phyloP scores from a whole-genome alignment of 495 filamentous ascomycete species.

The Lentithecium fluviatile region DNA sequence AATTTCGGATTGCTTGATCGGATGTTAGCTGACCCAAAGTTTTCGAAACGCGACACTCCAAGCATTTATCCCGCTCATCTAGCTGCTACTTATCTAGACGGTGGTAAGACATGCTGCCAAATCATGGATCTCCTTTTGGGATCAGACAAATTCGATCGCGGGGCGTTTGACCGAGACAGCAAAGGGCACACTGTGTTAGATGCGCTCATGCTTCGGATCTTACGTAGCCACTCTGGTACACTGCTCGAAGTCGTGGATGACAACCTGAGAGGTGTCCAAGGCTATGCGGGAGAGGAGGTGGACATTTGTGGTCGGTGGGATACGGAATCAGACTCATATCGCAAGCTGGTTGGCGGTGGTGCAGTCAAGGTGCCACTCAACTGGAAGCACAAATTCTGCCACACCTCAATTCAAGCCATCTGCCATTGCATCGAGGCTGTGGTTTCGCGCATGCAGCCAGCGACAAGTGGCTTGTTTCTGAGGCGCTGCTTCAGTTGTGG shows the following conservation, averaged over 20 bases:
- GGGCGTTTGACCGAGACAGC: too few species aligned
- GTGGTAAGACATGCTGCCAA: constrained; percentile 44
- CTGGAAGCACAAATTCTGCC: constrained; percentile 33
- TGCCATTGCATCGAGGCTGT: constrained; percentile 12
- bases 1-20: constrained; percentile 30
- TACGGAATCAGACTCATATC: constrained; percentile 13
- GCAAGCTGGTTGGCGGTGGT: background rate
- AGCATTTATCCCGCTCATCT: constrained; percentile 46
- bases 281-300: constrained; percentile 17
- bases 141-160: too few species aligned
- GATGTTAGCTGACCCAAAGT: constrained; percentile 1
- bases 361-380: background rate
- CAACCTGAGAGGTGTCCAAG: background rate
- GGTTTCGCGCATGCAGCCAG: background rate
- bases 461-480: constrained; percentile 4
- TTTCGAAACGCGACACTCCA: constrained; percentile 15
- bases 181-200: constrained; percentile 50
- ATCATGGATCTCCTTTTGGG: constrained; percentile 32
- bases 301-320: constrained; percentile 32
- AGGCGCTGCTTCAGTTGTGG: constrained; percentile 17
- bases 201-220: constrained; percentile 44
- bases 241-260: constrained; percentile 36
- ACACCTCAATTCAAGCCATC: constrained; percentile 25
- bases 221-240: constrained; percentile 44
- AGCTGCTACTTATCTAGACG: constrained; percentile 45